Percentiles rank a stretch among this genome's conserved stretches.
These are phyloP conservation scores for Talaromyces sp. DNA, from an alignment of 2,329 filamentous ascomycete genomes.

Conservation along the genomic window DNA sequence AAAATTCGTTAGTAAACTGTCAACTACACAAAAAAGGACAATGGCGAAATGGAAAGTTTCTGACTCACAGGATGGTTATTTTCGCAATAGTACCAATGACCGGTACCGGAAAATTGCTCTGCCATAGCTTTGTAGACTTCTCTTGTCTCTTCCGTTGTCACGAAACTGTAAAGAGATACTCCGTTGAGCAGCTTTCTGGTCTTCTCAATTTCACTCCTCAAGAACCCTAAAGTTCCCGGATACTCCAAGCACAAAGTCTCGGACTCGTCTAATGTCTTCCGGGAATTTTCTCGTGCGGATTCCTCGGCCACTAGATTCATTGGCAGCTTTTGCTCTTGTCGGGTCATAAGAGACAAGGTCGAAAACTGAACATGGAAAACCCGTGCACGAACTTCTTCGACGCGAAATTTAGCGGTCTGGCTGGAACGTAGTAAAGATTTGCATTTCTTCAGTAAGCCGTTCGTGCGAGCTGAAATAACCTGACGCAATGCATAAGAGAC, in stretches of 20 bases:
- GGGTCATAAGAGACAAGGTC: background rate
- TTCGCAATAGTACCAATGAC: slow-evolving; percentile 40
- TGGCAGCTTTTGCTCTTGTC: background rate
- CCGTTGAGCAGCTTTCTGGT: background rate
- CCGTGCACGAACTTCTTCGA: background rate
- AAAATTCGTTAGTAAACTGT: background rate
- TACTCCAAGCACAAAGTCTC: background rate
- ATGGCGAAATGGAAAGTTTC: background rate
- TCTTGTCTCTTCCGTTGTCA: slow-evolving; percentile 48
- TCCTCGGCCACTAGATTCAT: background rate
- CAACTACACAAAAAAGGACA: no score
- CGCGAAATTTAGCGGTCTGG: background rate
- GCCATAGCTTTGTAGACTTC: slow-evolving; percentile 49
- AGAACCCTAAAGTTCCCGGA: background rate
- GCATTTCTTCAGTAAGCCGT: background rate
- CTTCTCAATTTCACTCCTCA: background rate
- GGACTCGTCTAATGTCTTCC: background rate
- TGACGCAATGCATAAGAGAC: background rate
- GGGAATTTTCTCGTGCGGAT: background rate
- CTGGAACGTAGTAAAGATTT: background rate
- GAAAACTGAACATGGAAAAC: background rate
- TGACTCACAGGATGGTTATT: slow-evolving; percentile 3
- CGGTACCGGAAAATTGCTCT: slow-evolving; percentile 44
- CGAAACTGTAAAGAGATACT: slow-evolving; percentile 14
- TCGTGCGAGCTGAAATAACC: background rate